phyloP scores from a whole-genome alignment of 1,284 basidiomycete species.

The Anthracocystis panici-leucophaei region DNA sequence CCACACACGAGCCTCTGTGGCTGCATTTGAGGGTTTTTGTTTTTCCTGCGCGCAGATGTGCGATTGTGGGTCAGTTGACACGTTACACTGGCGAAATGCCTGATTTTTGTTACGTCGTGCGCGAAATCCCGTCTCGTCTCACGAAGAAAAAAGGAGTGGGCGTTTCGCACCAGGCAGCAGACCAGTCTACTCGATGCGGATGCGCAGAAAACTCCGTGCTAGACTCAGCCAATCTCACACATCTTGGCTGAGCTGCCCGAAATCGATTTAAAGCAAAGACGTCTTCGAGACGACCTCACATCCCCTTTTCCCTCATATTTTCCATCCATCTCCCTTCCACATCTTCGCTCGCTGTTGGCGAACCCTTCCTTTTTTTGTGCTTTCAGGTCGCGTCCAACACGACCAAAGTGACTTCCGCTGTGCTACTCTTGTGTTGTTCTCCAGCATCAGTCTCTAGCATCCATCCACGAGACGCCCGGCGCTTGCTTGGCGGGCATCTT shows the following conservation, averaged over 20 bases:
- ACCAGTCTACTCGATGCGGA: slow-evolving; percentile 8
- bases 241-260: neutral
- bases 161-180: slow-evolving; percentile 9
- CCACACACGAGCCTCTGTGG: slow-evolving; percentile 5
- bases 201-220: slow-evolving; percentile 39
- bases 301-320: slow-evolving; percentile 4
- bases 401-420: slow-evolving; percentile 21
- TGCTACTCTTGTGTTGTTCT: slow-evolving; percentile 9
- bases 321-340: neutral
- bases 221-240: slow-evolving; percentile 36
- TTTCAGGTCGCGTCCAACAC: slow-evolving; percentile 7
- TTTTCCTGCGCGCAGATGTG: slow-evolving; percentile 4
- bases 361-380: slow-evolving; percentile 6
- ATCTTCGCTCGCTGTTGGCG: neutral
- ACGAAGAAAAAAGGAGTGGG: slow-evolving; percentile 1
- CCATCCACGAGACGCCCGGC: slow-evolving; percentile 1
- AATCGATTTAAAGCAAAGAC: slow-evolving; percentile 22
- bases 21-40: neutral
- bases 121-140: neutral
- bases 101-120: slow-evolving; percentile 25
- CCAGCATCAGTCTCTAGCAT: neutral
- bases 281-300: slow-evolving; percentile 26
- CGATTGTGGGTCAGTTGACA: slow-evolving; percentile 19
- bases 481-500: slow-evolving; percentile 8
- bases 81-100: slow-evolving; percentile 29